A percentile compares a stretch with the other conserved stretches of the same genome.
Conservation (phyloP, 768 basidiomycete species). For the Lyophyllum atratum region DNA sequence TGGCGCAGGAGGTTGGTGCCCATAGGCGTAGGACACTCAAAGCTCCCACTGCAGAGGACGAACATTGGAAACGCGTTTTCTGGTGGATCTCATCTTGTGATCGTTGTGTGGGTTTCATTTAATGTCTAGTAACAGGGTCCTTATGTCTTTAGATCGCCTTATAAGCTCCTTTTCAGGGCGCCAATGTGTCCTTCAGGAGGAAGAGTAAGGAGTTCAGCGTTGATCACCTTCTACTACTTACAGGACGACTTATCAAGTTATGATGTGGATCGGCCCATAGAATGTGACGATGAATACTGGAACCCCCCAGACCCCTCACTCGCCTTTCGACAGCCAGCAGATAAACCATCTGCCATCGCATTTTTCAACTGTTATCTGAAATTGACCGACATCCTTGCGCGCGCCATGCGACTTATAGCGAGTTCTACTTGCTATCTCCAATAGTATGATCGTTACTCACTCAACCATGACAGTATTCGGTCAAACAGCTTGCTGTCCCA, state of each 20-base stretch:
- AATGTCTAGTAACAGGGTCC: slow-evolving; percentile 37
- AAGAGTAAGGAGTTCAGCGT: slow-evolving; percentile 53
- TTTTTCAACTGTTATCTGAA: slow-evolving; percentile 59
- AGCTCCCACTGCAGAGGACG: slow-evolving; percentile 53
- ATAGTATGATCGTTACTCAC: not conserved
- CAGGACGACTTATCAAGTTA: slow-evolving; percentile 43
- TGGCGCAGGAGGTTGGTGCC: slow-evolving; percentile 75
- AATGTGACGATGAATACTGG: slow-evolving; percentile 77
- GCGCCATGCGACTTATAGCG: slow-evolving; percentile 60
- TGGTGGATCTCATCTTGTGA: slow-evolving; percentile 38
- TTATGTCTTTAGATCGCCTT: slow-evolving; percentile 49
- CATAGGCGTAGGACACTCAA: slow-evolving; percentile 46
- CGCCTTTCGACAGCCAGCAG: slow-evolving; percentile 65
- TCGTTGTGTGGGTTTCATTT: not conserved
- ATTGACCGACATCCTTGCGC: slow-evolving; percentile 62
- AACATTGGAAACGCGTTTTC: slow-evolving; percentile 74
- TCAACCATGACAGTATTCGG: slow-evolving; percentile 56
- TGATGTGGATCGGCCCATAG: slow-evolving; percentile 66
- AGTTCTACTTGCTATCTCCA: slow-evolving; percentile 18
- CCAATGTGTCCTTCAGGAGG: slow-evolving; percentile 73
- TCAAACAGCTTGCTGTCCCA: slow-evolving; percentile 58
- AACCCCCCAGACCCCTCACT: slow-evolving; percentile 45
- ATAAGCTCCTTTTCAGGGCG: slow-evolving; percentile 58
- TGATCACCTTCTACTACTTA: not conserved
- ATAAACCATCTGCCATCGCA: slow-evolving; percentile 53